Conservation (phyloP, 2,329 filamentous ascomycete species). For the Beauveria scarabaeidicola region DNA sequence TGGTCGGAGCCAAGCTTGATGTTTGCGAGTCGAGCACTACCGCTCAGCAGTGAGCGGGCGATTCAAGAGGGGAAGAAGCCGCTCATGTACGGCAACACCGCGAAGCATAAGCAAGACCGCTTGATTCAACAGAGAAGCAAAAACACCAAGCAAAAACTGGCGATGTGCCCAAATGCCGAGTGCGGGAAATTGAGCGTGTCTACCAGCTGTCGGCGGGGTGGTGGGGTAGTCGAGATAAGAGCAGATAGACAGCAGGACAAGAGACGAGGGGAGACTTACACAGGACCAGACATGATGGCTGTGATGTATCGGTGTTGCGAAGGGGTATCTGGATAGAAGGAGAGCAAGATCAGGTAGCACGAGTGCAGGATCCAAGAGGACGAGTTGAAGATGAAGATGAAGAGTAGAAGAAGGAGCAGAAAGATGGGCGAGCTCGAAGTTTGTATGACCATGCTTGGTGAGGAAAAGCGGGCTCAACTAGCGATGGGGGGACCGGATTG, state of each 20-base stretch:
- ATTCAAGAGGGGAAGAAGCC: not conserved
- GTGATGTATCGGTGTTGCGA: not conserved
- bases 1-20: conserved; percentile 58
- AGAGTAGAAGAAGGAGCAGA: conserved; percentile 4
- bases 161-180: conserved; percentile 3
- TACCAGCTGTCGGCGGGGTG: conserved; percentile 7
- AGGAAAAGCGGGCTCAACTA: conserved; percentile 10
- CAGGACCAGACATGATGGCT: conserved; percentile 54
- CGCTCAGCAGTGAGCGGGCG: conserved; percentile 17
- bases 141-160: conserved; percentile 11
- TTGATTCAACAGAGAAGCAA: not conserved
- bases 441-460: conserved; percentile 9
- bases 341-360: not conserved
- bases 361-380: not conserved
- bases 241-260: conserved; percentile 17
- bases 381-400: not conserved
- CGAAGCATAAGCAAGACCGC: conserved; percentile 1
- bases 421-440: conserved; percentile 4
- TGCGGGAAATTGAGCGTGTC: conserved; percentile 12
- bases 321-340: not conserved
- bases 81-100: conserved; percentile 16
- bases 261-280: conserved; percentile 44
- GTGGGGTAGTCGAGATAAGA: conserved; percentile 16
- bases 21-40: conserved; percentile 66
- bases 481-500: conserved; percentile 6